Conservation (phyloP, 352 stramenopile genomes). For the Phytophthora macrochlamydospora region DNA sequence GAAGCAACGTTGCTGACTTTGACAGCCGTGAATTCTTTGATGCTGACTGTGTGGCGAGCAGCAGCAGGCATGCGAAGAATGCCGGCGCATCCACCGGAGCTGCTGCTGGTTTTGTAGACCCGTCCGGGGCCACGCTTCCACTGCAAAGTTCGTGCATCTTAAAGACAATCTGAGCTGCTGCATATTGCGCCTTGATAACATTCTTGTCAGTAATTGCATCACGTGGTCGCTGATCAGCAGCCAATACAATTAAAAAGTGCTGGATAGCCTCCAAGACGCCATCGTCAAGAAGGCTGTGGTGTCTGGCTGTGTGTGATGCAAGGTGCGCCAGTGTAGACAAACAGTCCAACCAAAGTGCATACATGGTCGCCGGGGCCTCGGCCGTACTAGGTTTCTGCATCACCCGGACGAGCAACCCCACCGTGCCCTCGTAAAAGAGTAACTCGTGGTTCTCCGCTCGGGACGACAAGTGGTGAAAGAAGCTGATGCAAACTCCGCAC, state of each 20-base stretch:
- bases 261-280: conserved; percentile 68
- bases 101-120: conserved; percentile 4
- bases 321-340: conserved; percentile 67
- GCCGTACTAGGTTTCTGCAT: conserved; percentile 48
- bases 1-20: conserved; percentile 40
- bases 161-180: conserved; percentile 57
- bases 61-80: conserved; percentile 65
- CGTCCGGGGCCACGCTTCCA: conserved; percentile 12
- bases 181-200: conserved; percentile 61
- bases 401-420: conserved; percentile 61
- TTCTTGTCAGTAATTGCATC: conserved; percentile 49
- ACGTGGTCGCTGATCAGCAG: conserved; percentile 41
- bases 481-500: conserved; percentile 67
- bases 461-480: conserved; percentile 76
- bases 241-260: conserved; percentile 55
- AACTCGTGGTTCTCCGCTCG: conserved; percentile 63
- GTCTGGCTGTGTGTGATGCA: conserved; percentile 43
- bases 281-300: conserved; percentile 55
- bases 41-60: conserved; percentile 60
- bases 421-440: conserved; percentile 68
- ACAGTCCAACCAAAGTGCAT: conserved; percentile 56
- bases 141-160: conserved; percentile 67
- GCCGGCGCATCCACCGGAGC: conserved; percentile 36
- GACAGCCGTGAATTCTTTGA: conserved; percentile 64
- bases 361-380: conserved; percentile 47